Percentiles rank a stretch among this genome's conserved stretches.
Conservation (phyloP, 768 basidiomycete species). For the Pleurotus tuoliensis region DNA sequence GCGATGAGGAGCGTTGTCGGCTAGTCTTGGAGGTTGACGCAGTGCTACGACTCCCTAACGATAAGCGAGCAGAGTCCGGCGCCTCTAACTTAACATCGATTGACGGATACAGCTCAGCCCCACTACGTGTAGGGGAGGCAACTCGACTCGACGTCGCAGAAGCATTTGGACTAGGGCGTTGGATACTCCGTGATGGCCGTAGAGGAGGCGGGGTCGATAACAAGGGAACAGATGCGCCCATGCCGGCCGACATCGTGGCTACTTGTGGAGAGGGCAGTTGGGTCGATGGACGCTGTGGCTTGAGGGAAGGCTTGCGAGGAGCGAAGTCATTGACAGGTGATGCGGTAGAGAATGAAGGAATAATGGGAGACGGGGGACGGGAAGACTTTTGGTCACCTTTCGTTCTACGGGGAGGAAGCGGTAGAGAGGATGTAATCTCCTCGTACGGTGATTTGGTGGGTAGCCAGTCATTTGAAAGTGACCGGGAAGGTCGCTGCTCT, state of each 20-base stretch:
- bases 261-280: slow-evolving; percentile 12
- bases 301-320: slow-evolving; percentile 13
- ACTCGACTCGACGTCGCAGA: not conserved
- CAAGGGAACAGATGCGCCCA: not conserved
- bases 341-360: slow-evolving; percentile 47
- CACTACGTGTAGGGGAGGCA: not conserved
- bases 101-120: not conserved
- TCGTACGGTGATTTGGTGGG: slow-evolving; percentile 22
- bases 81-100: not conserved
- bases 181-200: not conserved
- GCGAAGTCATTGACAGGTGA: slow-evolving; percentile 44
- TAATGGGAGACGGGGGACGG: slow-evolving; percentile 33
- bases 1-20: slow-evolving; percentile 11
- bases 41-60: not conserved
- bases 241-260: not conserved
- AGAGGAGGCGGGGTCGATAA: not conserved
- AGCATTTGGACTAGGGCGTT: not conserved
- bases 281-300: slow-evolving; percentile 8
- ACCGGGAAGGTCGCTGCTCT: not conserved
- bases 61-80: not conserved
- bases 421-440: slow-evolving; percentile 30
- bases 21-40: slow-evolving; percentile 11
- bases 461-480: slow-evolving; percentile 12
- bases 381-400: not conserved
- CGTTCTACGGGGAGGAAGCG: slow-evolving; percentile 28